Evolutionary conservation across 2,329 filamentous ascomycete genomes (phyloP), one percentile per base, ranked within the genome.

Genomic region (Grosmannia clavigera): DNA sequence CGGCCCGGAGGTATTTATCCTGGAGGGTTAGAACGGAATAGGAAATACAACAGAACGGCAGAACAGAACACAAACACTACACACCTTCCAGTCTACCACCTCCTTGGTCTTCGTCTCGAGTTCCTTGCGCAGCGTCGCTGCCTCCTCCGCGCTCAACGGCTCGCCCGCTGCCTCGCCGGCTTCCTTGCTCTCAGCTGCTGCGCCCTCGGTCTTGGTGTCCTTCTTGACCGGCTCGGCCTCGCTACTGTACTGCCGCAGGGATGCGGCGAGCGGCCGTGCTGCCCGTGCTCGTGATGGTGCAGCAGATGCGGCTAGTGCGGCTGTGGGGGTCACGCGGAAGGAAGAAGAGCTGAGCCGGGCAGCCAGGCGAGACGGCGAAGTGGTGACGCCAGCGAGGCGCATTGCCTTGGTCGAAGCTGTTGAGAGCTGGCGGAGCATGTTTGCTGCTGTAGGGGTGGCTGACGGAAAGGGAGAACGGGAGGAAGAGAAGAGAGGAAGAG

Each of bases 1-100:
- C 85, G 60, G 88, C 88, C 72, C 94, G 92, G 64, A 96, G 83
- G 75, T 91, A 95, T 78, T 91, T 94, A 76, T 97, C 94, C 94
- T 97, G 62, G 60, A 12, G 16, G 3, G 57, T 59, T 22, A 29
- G 57, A 9, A 12, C 25, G 12, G 35, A 46, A 52, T 7, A 22
- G 29, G n/a, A 25, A 31, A n/a, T 54, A 46, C 48, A 64, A 35
- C 5, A 51, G 29, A 71, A 46, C 40, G 7, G 19, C 40, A 16
- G 14, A 5, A 16, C 9, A 16, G 11, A 14, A 16, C 40, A 43
- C 29, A 31, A 4, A 31, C 29, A 31, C 5, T 7, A 31, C 79
- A 55, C 67, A 96, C 92, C 85, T 96, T 97, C 74, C 95, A 81
- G 56, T 96, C 91, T 64, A 88, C 71, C 57, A 72, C 75, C 67